phyloP scores from a whole-genome alignment of 495 filamentous ascomycete species.

The Penicillium paradoxum region DNA sequence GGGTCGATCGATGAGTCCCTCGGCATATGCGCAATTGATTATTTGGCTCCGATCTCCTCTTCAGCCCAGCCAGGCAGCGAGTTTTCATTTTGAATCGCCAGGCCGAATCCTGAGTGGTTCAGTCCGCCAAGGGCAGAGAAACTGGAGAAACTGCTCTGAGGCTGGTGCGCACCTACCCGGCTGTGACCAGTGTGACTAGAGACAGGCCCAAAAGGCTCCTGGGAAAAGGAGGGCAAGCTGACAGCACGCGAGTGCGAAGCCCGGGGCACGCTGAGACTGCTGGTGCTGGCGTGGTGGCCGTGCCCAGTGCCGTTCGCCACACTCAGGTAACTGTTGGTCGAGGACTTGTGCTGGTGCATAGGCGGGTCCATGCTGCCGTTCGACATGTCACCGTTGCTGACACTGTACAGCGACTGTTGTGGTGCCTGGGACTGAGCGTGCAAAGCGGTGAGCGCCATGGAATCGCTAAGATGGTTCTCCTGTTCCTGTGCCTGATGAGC shows the following conservation, averaged over 20 bases:
- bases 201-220: constrained; percentile 51
- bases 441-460: constrained; percentile 43
- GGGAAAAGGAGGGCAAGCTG: constrained; percentile 70
- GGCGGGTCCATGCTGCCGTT: constrained; percentile 48
- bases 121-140: constrained; percentile 54
- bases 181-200: constrained; percentile 37
- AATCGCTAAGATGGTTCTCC: constrained; percentile 47
- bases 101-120: constrained; percentile 54
- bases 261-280: constrained; percentile 51
- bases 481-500: constrained; percentile 68
- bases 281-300: constrained; percentile 52
- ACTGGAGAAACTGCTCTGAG: constrained; percentile 53
- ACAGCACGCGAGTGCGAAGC: constrained; percentile 79
- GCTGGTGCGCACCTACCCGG: constrained; percentile 47
- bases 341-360: constrained; percentile 54
- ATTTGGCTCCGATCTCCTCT: constrained; percentile 56
- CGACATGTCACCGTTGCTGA: constrained; percentile 50
- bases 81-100: constrained; percentile 59
- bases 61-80: constrained; percentile 64
- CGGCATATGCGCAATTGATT: constrained; percentile 17
- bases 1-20: constrained; percentile 28
- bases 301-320: constrained; percentile 60
- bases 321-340: constrained; percentile 50
- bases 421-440: constrained; percentile 63
- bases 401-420: constrained; percentile 47